Conservation (phyloP, 768 basidiomycete species). For the Sistotremastrum niveocremeum region DNA sequence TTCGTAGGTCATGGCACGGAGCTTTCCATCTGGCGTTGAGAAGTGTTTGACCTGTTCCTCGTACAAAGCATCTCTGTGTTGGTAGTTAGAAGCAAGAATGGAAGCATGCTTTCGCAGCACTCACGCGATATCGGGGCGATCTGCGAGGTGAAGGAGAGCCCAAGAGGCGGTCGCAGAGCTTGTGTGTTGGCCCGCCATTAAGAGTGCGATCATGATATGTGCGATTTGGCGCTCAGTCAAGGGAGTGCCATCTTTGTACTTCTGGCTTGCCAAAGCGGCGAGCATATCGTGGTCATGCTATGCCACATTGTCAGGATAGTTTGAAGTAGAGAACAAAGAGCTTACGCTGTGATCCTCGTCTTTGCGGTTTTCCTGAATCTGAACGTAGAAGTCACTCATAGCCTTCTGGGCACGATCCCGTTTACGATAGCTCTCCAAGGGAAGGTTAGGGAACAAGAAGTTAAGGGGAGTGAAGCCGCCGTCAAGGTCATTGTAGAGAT, state of each 20-base stretch:
- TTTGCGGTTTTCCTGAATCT: slow-evolving; percentile 67
- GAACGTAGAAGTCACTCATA: slow-evolving; percentile 87
- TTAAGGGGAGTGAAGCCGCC: slow-evolving; percentile 94
- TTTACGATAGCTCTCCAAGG: slow-evolving; percentile 77
- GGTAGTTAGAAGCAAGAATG: slow-evolving; percentile 1
- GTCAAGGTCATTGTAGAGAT: slow-evolving; percentile 79
- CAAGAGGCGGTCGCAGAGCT: slow-evolving; percentile 88
- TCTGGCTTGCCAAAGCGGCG: slow-evolving; percentile 67
- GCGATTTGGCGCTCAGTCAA: slow-evolving; percentile 87
- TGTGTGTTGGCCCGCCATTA: slow-evolving; percentile 99
- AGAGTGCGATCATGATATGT: slow-evolving; percentile 95
- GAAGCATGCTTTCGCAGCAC: slow-evolving; percentile 15
- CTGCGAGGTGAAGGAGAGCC: slow-evolving; percentile 78
- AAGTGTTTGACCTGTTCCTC: slow-evolving; percentile 81
- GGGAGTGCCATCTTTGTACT: slow-evolving; percentile 66
- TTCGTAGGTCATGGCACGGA: slow-evolving; percentile 75
- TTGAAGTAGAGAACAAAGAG: slow-evolving; percentile 1
- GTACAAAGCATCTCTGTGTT: slow-evolving; percentile 64
- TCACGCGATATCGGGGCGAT: slow-evolving; percentile 59
- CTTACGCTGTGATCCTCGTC: slow-evolving; percentile 31
- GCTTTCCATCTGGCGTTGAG: slow-evolving; percentile 51
- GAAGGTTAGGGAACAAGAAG: slow-evolving; percentile 89
- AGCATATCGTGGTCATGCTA: slow-evolving; percentile 87
- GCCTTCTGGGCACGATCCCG: slow-evolving; percentile 84
- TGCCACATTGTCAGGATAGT: slow-evolving; percentile 24